Evolutionary conservation across 2,329 filamentous ascomycete species (phyloP).

Genomic region (Phaeophleospora eucalypticola): DNA sequence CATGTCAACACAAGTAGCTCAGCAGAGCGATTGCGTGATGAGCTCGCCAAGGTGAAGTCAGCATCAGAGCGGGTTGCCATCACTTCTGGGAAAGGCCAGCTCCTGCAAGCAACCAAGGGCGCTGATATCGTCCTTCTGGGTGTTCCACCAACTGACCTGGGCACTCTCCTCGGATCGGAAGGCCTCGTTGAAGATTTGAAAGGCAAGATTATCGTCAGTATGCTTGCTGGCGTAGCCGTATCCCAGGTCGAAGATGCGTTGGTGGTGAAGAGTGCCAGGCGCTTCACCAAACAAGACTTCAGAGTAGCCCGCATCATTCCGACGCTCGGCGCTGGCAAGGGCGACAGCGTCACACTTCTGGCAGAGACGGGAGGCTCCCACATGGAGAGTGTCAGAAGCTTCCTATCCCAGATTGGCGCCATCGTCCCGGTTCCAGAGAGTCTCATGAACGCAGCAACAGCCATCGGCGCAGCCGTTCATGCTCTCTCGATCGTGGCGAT

Average conservation of each 20-base stretch:
- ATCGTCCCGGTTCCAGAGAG: slow-evolving; percentile 19
- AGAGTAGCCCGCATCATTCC: slow-evolving; percentile 21
- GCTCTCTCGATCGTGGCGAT: slow-evolving; percentile 24
- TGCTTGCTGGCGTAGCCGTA: slow-evolving; percentile 21
- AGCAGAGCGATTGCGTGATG: slow-evolving; percentile 7
- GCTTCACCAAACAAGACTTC: slow-evolving; percentile 2
- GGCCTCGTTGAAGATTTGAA: slow-evolving; percentile 12
- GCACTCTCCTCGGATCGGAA: slow-evolving; percentile 6
- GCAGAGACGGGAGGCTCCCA: slow-evolving; percentile 6
- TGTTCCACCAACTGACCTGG: slow-evolving; percentile 17
- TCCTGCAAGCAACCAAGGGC: slow-evolving; percentile 8
- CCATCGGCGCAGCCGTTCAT: slow-evolving; percentile 24
- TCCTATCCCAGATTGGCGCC: slow-evolving; percentile 17
- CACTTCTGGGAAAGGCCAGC: slow-evolving; percentile 9
- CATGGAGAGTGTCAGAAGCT: slow-evolving; percentile 4
- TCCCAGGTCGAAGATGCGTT: slow-evolving; percentile 14
- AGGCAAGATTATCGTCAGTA: slow-evolving; percentile 20
- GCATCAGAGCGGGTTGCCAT: slow-evolving; percentile 2
- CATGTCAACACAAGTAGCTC: slow-evolving; percentile 13
- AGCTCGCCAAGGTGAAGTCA: background rate
- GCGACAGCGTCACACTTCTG: slow-evolving; percentile 22
- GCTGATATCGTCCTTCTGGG: slow-evolving; percentile 22
- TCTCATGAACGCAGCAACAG: slow-evolving; percentile 25
- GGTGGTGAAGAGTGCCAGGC: background rate
- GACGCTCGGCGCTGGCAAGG: slow-evolving; percentile 18